These are phyloP conservation scores for Barnettozyma wickerhamii DNA, from an alignment of 805 yeast species.

Conservation along the genomic window DNA sequence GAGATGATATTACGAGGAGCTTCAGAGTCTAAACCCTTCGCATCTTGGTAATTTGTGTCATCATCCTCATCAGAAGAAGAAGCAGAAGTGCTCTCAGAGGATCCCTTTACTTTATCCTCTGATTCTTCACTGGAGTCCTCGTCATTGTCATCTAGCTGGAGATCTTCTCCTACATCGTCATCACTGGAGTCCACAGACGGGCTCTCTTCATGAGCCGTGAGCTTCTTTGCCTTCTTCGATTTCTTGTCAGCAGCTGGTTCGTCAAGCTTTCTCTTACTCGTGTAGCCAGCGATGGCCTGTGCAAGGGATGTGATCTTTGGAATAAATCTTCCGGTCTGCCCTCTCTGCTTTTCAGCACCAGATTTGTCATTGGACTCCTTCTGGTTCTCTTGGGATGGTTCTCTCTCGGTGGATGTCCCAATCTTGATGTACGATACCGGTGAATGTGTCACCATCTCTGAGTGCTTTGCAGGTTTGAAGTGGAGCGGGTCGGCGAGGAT, in stretches of 20 bases:
- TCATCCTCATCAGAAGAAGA: conserved; percentile 16
- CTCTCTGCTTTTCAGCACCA: not conserved
- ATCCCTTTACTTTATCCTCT: too few relatives aligned
- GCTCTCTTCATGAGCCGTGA: too few relatives aligned
- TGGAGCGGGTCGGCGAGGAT: conserved; percentile 56
- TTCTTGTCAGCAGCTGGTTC: conserved; percentile 16
- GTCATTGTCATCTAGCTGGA: conserved; percentile 27
- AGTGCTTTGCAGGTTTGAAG: conserved; percentile 57
- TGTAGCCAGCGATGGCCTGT: conserved; percentile 24
- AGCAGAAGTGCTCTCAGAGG: not conserved
- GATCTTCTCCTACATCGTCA: conserved; percentile 32
- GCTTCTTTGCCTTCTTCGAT: conserved; percentile 23
- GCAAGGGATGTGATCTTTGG: conserved; percentile 18
- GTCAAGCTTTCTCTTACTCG: conserved; percentile 21
- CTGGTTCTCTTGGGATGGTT: conserved; percentile 5
- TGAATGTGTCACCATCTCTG: conserved; percentile 42
- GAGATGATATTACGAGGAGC: conserved; percentile 21
- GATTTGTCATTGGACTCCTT: not conserved
- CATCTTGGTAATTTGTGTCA: conserved; percentile 18
- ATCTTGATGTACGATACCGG: conserved; percentile 45
- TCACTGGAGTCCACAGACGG: too few relatives aligned
- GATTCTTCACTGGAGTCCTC: conserved; percentile 19
- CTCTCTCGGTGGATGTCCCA: conserved; percentile 7
- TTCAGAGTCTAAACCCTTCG: conserved; percentile 8
- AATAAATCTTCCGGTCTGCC: conserved; percentile 7